Evolutionary conservation across 441 rosid species (phyloP), one percentile per base, ranked within the genome.

Genomic region (Dalechampia spathulata): DNA sequence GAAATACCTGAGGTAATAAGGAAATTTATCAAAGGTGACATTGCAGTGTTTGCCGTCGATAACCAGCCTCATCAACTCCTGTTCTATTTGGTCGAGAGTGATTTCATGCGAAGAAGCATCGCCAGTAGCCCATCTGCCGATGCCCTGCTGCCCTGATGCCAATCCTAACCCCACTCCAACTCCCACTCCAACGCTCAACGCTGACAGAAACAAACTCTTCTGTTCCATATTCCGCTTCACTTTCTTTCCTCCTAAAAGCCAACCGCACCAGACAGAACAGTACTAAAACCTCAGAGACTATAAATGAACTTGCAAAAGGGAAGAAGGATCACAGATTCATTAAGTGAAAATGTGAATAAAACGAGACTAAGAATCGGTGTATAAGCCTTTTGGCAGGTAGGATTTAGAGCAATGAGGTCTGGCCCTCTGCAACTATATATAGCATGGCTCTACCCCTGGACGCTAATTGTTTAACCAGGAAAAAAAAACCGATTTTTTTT

Each of bases 111-210:
- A 58, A 0, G 71, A 63, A 45, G 60, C 72, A 69, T 46, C n/a
- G n/a, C n/a, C n/a, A n/a, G 72, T 71, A 12, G 68, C 65, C 91
- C 87, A 83, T 73, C 80, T 71, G 55, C 81, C 66, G 54, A n/a
- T n/a, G n/a, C n/a, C n/a, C n/a, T n/a, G n/a, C n/a, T n/a, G n/a
- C n/a, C 97, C 90, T 21, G 99, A 87, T 20, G 95, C 97, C 74
- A 86, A 71, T 27, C 94, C 94, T 0, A 92, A 53, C 7, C 99
- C 99, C 27, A 85, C 81, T 0, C 88, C 86, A 25, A 92, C 75
- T 17, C 98, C 98, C 23, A 91, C 84, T 48, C 96, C 96, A 43
- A 89, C 83, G 28, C 97, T 80, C 72, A 92, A 70, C 6, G 95
- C 97, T 4, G 99, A 86, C 51, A 89, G 43, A 58, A 89, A 46